Evolutionary conservation across 805 yeast species (phyloP).

Genomic region (Metschnikowia bowlesiae): DNA sequence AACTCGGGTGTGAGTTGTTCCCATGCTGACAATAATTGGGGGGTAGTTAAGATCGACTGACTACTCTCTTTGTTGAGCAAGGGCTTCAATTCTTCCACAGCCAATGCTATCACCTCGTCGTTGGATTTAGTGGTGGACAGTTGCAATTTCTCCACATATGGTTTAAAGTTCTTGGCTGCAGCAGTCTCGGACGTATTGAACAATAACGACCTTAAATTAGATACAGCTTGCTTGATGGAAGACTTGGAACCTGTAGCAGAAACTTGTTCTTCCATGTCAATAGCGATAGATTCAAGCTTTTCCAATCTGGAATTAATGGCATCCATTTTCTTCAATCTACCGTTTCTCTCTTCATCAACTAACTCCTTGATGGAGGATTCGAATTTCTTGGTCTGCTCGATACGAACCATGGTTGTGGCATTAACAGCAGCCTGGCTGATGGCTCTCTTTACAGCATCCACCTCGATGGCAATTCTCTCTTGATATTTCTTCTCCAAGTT

Average conservation of each 20-base stretch:
- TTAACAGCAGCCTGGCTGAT: conserved; percentile 70
- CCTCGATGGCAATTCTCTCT: conserved; percentile 55
- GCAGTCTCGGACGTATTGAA: conserved; percentile 22
- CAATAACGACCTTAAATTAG: conserved; percentile 31
- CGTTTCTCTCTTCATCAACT: conserved; percentile 59
- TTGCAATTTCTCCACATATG: conserved; percentile 37
- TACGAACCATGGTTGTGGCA: conserved; percentile 60
- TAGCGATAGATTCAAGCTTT: conserved; percentile 53
- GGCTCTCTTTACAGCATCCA: conserved; percentile 61
- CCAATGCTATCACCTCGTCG: conserved; percentile 33
- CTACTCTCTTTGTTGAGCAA: conserved; percentile 35
- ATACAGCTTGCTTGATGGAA: conserved; percentile 27
- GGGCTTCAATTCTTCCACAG: conserved; percentile 31
- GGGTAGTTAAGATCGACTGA: conserved; percentile 62
- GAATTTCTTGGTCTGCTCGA: conserved; percentile 66
- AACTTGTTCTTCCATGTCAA: conserved; percentile 36
- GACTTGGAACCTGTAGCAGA: conserved; percentile 31
- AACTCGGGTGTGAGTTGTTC: conserved; percentile 76
- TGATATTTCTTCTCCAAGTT: conserved; percentile 58
- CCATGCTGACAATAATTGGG: conserved; percentile 80
- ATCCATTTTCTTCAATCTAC: conserved; percentile 66
- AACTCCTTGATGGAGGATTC: conserved; percentile 52
- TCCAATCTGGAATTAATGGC: conserved; percentile 53
- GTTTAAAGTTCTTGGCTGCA: conserved; percentile 22
- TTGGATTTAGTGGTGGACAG: conserved; percentile 20